A percentile compares a stretch with the other conserved stretches of the same genome.
Evolutionary conservation across 1,284 basidiomycete species (phyloP).

Genomic region (Marasmius tenuissimus): DNA sequence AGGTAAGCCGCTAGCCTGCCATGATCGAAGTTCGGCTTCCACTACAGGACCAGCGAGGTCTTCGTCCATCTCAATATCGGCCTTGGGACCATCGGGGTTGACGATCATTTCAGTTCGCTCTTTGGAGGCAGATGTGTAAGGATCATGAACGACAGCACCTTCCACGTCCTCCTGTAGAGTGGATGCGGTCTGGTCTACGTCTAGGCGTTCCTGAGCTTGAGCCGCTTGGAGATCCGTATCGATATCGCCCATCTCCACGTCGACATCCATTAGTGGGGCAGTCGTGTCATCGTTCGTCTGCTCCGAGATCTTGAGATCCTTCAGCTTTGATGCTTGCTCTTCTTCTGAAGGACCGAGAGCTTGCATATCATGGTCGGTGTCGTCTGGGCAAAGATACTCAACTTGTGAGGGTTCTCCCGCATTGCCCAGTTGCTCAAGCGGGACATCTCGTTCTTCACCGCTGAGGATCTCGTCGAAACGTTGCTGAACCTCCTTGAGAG

Average conservation of each 20-base stretch:
- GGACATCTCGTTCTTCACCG: conserved; percentile 34
- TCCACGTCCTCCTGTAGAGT: conserved; percentile 39
- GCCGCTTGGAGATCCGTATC: neutral
- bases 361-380: conserved; percentile 79
- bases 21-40: conserved; percentile 65
- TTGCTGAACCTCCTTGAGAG: conserved; percentile 81
- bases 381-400: conserved; percentile 82
- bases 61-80: conserved; percentile 36
- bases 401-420: conserved; percentile 56
- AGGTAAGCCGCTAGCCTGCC: conserved; percentile 62
- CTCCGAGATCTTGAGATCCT: conserved; percentile 77
- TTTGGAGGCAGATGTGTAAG: conserved; percentile 22
- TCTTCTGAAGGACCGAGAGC: conserved; percentile 86
- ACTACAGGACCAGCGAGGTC: conserved; percentile 38
- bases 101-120: conserved; percentile 16
- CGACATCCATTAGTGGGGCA: conserved; percentile 48
- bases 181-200: conserved; percentile 30
- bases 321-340: conserved; percentile 81
- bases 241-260: conserved; percentile 22
- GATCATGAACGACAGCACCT: conserved; percentile 45
- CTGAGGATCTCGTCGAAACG: conserved; percentile 85
- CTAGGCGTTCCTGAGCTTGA: conserved; percentile 22
- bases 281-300: conserved; percentile 43
- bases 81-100: conserved; percentile 28
- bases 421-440: conserved; percentile 31